Percentiles rank a stretch among this genome's conserved stretches.
phyloP scores from a whole-genome alignment of 2,329 filamentous ascomycete species.

The Aschersonia sp. region DNA sequence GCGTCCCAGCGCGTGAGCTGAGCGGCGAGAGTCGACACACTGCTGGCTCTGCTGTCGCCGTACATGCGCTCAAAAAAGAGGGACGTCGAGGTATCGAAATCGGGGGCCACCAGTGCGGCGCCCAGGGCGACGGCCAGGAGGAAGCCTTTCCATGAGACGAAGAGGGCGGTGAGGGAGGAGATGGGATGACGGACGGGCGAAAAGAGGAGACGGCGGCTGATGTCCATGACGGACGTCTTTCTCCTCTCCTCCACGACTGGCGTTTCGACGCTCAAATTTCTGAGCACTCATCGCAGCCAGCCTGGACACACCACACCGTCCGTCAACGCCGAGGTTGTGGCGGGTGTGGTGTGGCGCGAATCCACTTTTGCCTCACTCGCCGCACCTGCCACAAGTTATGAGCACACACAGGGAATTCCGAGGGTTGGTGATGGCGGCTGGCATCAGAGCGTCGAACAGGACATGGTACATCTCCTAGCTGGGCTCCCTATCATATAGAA shows the following conservation, averaged over 20 bases:
- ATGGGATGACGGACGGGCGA: background rate
- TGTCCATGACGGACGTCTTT: background rate
- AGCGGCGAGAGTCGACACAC: slow-evolving; percentile 30
- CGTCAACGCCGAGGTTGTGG: no score
- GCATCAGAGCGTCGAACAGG: no score
- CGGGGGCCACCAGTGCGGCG: slow-evolving; percentile 33
- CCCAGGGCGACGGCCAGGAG: slow-evolving; percentile 46
- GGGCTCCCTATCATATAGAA: no score
- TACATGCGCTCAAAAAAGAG: slow-evolving; percentile 23
- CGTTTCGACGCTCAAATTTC: no score
- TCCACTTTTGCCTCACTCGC: no score
- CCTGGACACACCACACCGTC: no score
- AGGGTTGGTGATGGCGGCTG: no score
- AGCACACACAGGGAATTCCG: no score
- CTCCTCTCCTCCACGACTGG: background rate
- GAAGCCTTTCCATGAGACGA: slow-evolving; percentile 51
- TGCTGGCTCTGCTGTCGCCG: slow-evolving; percentile 12
- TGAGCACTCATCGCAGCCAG: no score
- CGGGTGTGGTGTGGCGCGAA: no score
- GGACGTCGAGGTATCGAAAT: slow-evolving; percentile 68
- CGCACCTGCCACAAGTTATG: no score
- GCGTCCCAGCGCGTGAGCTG: slow-evolving; percentile 69
- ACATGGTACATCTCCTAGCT: no score
- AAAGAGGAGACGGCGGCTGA: background rate
- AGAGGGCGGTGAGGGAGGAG: slow-evolving; percentile 19